Base-by-base conservation (phyloP, 768 basidiomycete genomes). In the Russula olivacea region DNA sequence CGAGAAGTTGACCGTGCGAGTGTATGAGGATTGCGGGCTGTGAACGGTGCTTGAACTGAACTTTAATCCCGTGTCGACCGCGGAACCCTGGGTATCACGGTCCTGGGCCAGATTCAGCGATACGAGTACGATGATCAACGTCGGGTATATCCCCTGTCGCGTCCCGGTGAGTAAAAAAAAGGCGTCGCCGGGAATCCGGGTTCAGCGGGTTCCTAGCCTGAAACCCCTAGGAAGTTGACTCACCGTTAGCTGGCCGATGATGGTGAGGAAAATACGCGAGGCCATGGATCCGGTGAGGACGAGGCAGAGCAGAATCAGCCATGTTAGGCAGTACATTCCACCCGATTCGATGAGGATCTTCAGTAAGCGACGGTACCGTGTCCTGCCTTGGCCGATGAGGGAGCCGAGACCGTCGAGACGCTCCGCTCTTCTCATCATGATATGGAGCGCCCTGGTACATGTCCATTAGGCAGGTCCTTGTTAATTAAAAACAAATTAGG, bases 101-200 rank as follows among this genome's bases (percentile, higher is more conserved):
- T 64, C 58, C 23, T 53, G 66, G 25, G 53, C 65, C 12, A 49
- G 8, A 56, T 75, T 69, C 34, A 68, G 60, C 19, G 69, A 65
- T 56, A 71, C 71, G 34, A 75, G 73, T 40, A 69, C 69, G 47
- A 66, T 63, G 48, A 66, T 66, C 2, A 66, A 48, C 1, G 65
- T 66, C 4, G 61, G 65, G 49, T 66, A 63, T 63, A 66, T 63
- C 7, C 65, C 61, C 61, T 66, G 14, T 2, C 1, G 4, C 3
- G 40, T 14, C n/a, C 19, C 48, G 23, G 43, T 36, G 4, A 25
- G 19, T 8, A 48, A 43, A 48, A 14, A 55, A 48, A 10, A 53
- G 36, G 14, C 28, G 55, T n/a, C 32, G 38, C n/a, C n/a, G n/a
- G n/a, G n/a, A n/a, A n/a, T n/a, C n/a, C n/a, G n/a, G 43, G 36